Percentiles rank a stretch among this genome's conserved stretches.
phyloP scores from a whole-genome alignment of 768 basidiomycete genomes.

The Macrolepiota fuliginosa region DNA sequence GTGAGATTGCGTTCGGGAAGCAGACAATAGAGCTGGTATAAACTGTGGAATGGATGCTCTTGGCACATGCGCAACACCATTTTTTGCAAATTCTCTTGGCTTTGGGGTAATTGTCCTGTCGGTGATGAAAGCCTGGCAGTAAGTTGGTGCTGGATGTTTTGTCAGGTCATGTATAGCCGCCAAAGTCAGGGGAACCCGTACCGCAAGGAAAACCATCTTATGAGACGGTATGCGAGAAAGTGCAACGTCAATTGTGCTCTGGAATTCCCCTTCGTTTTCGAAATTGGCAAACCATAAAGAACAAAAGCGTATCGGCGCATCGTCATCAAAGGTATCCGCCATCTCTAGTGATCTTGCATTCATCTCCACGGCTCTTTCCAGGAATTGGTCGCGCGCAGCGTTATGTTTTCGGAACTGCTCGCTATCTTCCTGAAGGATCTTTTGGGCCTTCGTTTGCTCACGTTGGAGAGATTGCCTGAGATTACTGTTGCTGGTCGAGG shows the following conservation, averaged over 20 bases:
- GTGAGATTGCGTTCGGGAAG: constrained; percentile 18
- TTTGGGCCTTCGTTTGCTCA: constrained; percentile 29
- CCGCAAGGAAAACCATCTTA: constrained; percentile 87
- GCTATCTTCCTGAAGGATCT: constrained; percentile 42
- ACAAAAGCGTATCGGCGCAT: constrained; percentile 75
- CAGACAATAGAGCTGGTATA: constrained; percentile 87
- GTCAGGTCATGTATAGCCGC: background rate
- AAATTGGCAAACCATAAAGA: constrained; percentile 94
- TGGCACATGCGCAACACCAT: constrained; percentile 74
- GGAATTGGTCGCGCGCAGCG: constrained; percentile 53
- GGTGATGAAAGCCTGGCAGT: constrained; percentile 74
- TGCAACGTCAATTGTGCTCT: constrained; percentile 37
- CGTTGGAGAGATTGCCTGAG: constrained; percentile 17
- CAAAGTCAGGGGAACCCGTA: constrained; percentile 21
- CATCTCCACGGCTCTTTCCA: constrained; percentile 79
- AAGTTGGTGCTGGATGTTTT: constrained; percentile 67
- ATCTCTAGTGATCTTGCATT: constrained; percentile 72
- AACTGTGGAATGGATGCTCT: constrained; percentile 92
- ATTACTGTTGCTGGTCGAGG: constrained; percentile 15
- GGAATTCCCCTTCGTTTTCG: constrained; percentile 50
- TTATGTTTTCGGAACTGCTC: constrained; percentile 55
- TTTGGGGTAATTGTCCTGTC: constrained; percentile 25
- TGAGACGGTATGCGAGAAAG: constrained; percentile 70
- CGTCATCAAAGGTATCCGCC: constrained; percentile 74
- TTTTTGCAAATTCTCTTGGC: constrained; percentile 59